phyloP scores from a whole-genome alignment of 2,329 filamentous ascomycete species.

The Exophiala sideris region DNA sequence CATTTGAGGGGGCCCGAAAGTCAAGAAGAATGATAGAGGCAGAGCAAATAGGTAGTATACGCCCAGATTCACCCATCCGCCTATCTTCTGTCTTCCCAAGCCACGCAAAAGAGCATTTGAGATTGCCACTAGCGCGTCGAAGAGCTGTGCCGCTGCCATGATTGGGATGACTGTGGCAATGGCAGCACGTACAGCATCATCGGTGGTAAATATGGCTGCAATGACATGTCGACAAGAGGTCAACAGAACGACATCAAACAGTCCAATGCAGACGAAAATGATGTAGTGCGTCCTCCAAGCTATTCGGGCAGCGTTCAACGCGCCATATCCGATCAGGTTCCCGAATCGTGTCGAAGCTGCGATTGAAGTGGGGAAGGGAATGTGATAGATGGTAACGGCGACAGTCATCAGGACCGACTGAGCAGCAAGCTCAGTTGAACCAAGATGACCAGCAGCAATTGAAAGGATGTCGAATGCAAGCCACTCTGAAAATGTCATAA shows the following conservation, averaged over 20 bases:
- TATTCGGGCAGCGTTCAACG: conserved; percentile 69
- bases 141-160: conserved; percentile 74
- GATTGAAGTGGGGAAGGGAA: conserved; percentile 79
- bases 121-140: conserved; percentile 68
- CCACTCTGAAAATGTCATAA: conserved; percentile 84
- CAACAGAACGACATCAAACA: conserved; percentile 68
- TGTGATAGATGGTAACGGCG: conserved; percentile 77
- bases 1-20: conserved; percentile 66
- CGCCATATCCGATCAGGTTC: conserved; percentile 75
- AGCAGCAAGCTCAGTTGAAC: conserved; percentile 69
- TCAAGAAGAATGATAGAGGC: conserved; percentile 67
- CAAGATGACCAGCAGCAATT: conserved; percentile 67
- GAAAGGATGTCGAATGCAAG: conserved; percentile 81
- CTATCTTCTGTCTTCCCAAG: conserved; percentile 74
- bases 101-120: conserved; percentile 75
- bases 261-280: conserved; percentile 60
- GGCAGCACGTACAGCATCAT: conserved; percentile 59
- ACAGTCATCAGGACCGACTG: conserved; percentile 73
- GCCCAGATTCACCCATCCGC: conserved; percentile 73
- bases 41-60: conserved; percentile 76
- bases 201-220: conserved; percentile 65
- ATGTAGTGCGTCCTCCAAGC: conserved; percentile 66
- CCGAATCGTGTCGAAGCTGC: conserved; percentile 77
- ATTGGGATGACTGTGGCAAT: conserved; percentile 66
- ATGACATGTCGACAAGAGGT: conserved; percentile 63